A percentile compares a stretch with the other conserved stretches of the same genome.
These are phyloP conservation scores for Fusarium nematophilum DNA, from an alignment of 2,329 filamentous ascomycete genomes.

Conservation along the genomic window DNA sequence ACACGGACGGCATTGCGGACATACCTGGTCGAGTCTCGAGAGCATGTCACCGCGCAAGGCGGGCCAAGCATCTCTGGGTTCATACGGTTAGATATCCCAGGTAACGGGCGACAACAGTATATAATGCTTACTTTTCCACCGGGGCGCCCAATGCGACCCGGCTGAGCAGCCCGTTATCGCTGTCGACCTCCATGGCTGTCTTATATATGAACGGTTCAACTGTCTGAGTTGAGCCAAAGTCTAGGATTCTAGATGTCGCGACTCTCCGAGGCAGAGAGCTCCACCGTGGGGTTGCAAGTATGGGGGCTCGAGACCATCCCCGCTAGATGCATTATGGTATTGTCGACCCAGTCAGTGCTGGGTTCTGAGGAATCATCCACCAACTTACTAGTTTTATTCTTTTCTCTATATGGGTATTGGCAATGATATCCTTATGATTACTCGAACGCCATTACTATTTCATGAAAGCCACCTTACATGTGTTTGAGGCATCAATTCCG, in stretches of 20 bases:
- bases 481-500: too few species aligned
- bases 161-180: conserved; percentile 61
- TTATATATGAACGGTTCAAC: conserved; percentile 28
- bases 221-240: conserved; percentile 14
- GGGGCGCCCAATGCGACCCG: conserved; percentile 62
- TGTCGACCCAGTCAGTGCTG: background rate
- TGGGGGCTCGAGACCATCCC: conserved; percentile 30
- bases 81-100: conserved; percentile 44
- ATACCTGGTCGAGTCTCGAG: conserved; percentile 73
- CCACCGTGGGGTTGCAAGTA: conserved; percentile 46
- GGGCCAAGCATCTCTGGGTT: conserved; percentile 75
- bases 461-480: too few species aligned
- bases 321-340: conserved; percentile 43
- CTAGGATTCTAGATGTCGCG: conserved; percentile 14
- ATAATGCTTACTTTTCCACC: conserved; percentile 65
- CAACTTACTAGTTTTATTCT: background rate
- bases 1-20: conserved; percentile 3
- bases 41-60: conserved; percentile 73
- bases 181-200: conserved; percentile 65
- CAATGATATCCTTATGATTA: too few species aligned
- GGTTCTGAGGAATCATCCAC: background rate
- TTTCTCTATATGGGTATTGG: too few species aligned
- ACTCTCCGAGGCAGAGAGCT: conserved; percentile 21
- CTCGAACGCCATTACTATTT: too few species aligned
- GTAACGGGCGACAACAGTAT: conserved; percentile 10